Evolutionary conservation across 305 asterid species (phyloP).

Genomic region (Ilex paraguariensis): DNA sequence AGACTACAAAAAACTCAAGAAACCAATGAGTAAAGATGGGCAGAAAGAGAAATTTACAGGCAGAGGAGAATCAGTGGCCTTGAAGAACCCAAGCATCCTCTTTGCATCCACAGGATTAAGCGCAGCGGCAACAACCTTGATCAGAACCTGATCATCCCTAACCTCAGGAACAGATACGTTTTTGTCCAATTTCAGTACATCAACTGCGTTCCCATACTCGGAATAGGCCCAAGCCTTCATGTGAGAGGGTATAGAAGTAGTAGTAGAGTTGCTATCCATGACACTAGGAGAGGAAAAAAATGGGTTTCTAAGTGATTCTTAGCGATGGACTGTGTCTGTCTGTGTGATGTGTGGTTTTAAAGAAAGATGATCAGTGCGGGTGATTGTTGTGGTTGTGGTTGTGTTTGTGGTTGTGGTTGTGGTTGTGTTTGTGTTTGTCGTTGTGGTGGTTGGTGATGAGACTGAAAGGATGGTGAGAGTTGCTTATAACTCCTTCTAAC

Average conservation of each 20-base stretch:
- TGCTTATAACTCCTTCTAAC: too few relatives aligned
- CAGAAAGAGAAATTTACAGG: slow-evolving; percentile 35
- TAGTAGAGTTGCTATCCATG: slow-evolving; percentile 10
- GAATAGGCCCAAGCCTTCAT: slow-evolving; percentile 89
- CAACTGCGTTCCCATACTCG: slow-evolving; percentile 66
- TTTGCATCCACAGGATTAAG: slow-evolving; percentile 90
- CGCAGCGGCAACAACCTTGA: slow-evolving; percentile 86
- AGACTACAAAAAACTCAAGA: not conserved
- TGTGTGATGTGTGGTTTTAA: too few relatives aligned
- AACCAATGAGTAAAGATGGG: slow-evolving; percentile 3
- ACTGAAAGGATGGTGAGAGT: too few relatives aligned
- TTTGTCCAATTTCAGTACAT: slow-evolving; percentile 61
- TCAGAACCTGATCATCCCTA: slow-evolving; percentile 73
- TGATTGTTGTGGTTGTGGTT: too few relatives aligned
- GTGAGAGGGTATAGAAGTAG: slow-evolving; percentile 47
- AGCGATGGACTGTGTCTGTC: too few relatives aligned
- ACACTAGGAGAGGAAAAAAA: too few relatives aligned
- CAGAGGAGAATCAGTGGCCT: slow-evolving; percentile 92
- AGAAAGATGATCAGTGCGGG: too few relatives aligned
- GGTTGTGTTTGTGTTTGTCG: too few relatives aligned
- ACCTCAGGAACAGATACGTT: slow-evolving; percentile 62
- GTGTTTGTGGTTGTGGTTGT: too few relatives aligned
- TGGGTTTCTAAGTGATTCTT: too few relatives aligned
- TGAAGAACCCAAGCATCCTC: slow-evolving; percentile 67
- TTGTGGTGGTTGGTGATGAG: too few relatives aligned